Base-by-base conservation (phyloP, 345 rosid genomes). In the Excoecaria agallocha region DNA sequence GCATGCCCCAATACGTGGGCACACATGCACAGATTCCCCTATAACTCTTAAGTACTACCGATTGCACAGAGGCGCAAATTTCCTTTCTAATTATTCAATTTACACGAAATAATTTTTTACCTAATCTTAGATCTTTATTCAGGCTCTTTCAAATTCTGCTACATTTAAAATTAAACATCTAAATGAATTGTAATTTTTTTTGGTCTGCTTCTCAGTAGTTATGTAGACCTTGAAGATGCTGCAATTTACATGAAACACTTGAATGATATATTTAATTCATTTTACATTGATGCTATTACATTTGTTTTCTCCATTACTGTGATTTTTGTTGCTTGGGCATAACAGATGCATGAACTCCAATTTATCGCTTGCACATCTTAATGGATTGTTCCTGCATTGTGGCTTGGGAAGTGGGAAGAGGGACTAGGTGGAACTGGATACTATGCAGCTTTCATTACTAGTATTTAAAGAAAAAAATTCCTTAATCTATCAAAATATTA, bases 301-400 rank as follows among this genome's bases (percentile, higher is more conserved):
- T 45, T 3, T n/a, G 22, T 57, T 56, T n/a, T 52, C 45, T 69
- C 45, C 5, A 2, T 15, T 16, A 38, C 50, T 68, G 45, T 59
- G 35, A n/a, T 73, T 25, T 66, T 60, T 50, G 49, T 22, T 22
- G 59, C 20, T 17, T 16, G 59, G 72, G 35, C 57, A 70, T 66
- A 30, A 30, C 82, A 92, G 99, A 78, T 95, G 91, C 89, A 85
- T 83, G 80, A 84, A 84, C 64, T 84, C 86, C 22, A 76, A 51
- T 35, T 74, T 79, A 77, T 77, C 96, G 52, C 77, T 79, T 30
- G 74, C 82, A 15, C 84, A 77, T 69, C 97, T 92, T 15, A 78
- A 89, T 79, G 99, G 99, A 12, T 86, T 85, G 74, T 92, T 86
- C 74, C 79, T 95, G 82, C 94, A 97, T 78, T 92, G 86, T 85